Evolutionary conservation across 352 stramenopile species (phyloP).

Genomic region (Globisporangium solare): DNA sequence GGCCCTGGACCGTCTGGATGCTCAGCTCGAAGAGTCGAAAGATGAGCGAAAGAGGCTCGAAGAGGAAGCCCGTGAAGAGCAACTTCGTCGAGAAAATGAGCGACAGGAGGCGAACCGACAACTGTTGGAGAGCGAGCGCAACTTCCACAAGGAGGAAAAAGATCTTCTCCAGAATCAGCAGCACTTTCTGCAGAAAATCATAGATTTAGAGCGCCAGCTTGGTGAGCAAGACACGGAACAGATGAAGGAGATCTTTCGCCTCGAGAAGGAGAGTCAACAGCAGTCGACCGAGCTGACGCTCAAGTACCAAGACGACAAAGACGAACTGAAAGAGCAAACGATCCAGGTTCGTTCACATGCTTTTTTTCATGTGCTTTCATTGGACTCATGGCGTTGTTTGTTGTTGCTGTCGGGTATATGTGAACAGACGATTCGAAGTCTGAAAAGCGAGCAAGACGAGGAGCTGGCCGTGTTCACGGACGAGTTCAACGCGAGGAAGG

Average conservation of each 20-base stretch:
- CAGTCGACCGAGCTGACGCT: conserved; percentile 34
- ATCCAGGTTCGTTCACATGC: conserved; percentile 32
- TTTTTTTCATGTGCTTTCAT: not conserved
- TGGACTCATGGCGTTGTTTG: not conserved
- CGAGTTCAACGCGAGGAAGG: conserved; percentile 47
- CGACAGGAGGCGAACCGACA: conserved; percentile 42
- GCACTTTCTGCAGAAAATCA: conserved; percentile 49
- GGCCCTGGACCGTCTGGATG: conserved; percentile 37
- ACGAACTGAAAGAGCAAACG: conserved; percentile 53
- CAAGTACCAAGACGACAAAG: conserved; percentile 50
- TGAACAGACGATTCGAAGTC: conserved; percentile 43
- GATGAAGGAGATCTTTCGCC: conserved; percentile 54
- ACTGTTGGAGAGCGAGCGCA: conserved; percentile 56
- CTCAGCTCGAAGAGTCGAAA: conserved; percentile 53
- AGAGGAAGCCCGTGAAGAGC: conserved; percentile 25
- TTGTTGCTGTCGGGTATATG: not conserved
- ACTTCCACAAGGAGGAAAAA: conserved; percentile 68
- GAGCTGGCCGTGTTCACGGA: conserved; percentile 39
- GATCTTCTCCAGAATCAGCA: conserved; percentile 60
- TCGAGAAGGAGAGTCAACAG: conserved; percentile 53
- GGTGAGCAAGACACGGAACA: conserved; percentile 62
- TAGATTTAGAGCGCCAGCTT: conserved; percentile 57
- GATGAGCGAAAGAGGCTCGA: conserved; percentile 52
- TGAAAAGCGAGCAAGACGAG: conserved; percentile 61
- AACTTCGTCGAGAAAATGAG: conserved; percentile 42